These are phyloP conservation scores for Lichtheimia hyalospora DNA, from an alignment of 371 early-diverging fungal species.

Conservation along the genomic window DNA sequence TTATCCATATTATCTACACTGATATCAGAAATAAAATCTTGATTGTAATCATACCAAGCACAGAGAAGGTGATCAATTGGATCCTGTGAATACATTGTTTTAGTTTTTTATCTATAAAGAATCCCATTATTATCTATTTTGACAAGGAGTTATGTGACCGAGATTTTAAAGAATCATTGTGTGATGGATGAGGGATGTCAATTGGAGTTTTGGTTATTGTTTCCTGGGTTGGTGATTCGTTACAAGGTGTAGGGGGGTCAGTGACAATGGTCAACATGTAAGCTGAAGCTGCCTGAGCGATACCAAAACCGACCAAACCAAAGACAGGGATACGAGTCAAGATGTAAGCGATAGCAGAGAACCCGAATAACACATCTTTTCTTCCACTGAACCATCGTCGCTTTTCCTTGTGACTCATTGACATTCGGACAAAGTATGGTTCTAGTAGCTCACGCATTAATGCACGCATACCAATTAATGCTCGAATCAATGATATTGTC, in stretches of 20 bases:
- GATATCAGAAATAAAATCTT: too few species aligned
- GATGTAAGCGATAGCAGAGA: constrained; percentile 60
- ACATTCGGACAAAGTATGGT: constrained; percentile 67
- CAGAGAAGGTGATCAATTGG: too few species aligned
- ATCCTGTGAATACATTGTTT: too few species aligned
- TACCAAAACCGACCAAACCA: constrained; percentile 55
- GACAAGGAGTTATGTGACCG: too few species aligned
- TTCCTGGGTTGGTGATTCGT: too few species aligned
- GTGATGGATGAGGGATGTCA: too few species aligned
- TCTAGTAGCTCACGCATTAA: constrained; percentile 65
- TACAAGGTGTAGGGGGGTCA: constrained; percentile 42
- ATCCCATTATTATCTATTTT: too few species aligned
- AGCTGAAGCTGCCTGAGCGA: constrained; percentile 60
- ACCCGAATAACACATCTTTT: constrained; percentile 63
- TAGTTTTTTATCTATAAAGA: too few species aligned
- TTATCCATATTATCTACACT: too few species aligned
- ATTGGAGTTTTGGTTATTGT: too few species aligned
- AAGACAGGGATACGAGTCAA: constrained; percentile 52
- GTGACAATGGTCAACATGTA: constrained; percentile 57
- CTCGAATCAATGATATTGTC: constrained; percentile 46
- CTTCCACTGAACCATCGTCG: constrained; percentile 61
- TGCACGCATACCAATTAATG: constrained; percentile 61
- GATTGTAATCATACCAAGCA: too few species aligned
- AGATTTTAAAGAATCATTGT: too few species aligned
- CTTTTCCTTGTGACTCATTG: constrained; percentile 50